Evolutionary conservation across 2,329 filamentous ascomycete genomes (phyloP).

Genomic region (Cercospora canescens): DNA sequence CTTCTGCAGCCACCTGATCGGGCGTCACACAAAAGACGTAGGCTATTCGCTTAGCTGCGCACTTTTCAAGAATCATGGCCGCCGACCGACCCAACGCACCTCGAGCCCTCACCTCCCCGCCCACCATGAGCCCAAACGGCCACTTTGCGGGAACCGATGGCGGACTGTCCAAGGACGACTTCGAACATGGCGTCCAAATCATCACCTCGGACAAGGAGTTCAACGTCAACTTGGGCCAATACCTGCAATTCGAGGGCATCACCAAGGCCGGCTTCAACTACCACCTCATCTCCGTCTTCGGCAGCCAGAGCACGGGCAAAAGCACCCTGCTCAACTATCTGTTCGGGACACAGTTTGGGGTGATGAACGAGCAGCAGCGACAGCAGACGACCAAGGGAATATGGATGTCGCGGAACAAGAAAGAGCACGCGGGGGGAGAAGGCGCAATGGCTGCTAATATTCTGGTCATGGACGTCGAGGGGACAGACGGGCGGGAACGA

Average conservation of each 20-base stretch:
- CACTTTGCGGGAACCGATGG: slow-evolving; percentile 73
- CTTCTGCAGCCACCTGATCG: slow-evolving; percentile 6
- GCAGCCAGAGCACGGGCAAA: slow-evolving; percentile 97
- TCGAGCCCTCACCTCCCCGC: slow-evolving; percentile 37
- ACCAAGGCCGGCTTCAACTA: slow-evolving; percentile 96
- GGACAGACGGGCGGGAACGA: slow-evolving; percentile 91
- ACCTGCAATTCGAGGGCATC: slow-evolving; percentile 77
- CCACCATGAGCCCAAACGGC: slow-evolving; percentile 65
- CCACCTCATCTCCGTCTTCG: slow-evolving; percentile 98
- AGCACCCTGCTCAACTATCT: slow-evolving; percentile 94
- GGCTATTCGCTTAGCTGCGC: slow-evolving; percentile 20
- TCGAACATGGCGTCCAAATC: slow-evolving; percentile 94
- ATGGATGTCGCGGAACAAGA: slow-evolving; percentile 98
- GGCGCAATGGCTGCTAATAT: slow-evolving; percentile 90
- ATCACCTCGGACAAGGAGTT: slow-evolving; percentile 96
- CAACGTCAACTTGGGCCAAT: slow-evolving; percentile 82
- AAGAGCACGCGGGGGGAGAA: slow-evolving; percentile 45
- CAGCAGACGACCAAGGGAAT: slow-evolving; percentile 98
- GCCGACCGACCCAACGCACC: slow-evolving; percentile 16
- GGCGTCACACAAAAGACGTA: slow-evolving; percentile 13
- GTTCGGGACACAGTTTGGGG: slow-evolving; percentile 93
- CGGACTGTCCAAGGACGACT: slow-evolving; percentile 66
- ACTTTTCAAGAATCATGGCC: slow-evolving; percentile 8
- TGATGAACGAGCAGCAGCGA: slow-evolving; percentile 94
- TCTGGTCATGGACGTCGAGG: slow-evolving; percentile 98